These are phyloP conservation scores for Phyllosticta citriasiana DNA, from an alignment of 2,329 filamentous ascomycete genomes.

Conservation along the genomic window DNA sequence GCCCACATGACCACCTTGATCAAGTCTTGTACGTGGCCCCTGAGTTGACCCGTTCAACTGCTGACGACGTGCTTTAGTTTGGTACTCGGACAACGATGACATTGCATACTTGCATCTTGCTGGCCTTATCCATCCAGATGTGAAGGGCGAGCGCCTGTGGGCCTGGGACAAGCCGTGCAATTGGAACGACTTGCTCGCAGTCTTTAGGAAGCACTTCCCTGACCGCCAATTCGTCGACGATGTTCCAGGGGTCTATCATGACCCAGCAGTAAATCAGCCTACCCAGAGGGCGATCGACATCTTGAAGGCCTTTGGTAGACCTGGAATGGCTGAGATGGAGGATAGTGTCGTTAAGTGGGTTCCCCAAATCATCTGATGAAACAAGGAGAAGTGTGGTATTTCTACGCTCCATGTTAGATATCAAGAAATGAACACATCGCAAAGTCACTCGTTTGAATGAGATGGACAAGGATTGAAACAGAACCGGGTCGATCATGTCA, in stretches of 20 bases:
- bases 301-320: constrained; percentile 11
- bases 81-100: background rate
- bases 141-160: constrained; percentile 10
- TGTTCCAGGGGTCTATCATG: constrained; percentile 7
- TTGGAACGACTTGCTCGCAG: constrained; percentile 9
- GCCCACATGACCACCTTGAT: background rate
- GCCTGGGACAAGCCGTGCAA: constrained; percentile 9
- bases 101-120: background rate
- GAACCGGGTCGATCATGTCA: too few relatives aligned
- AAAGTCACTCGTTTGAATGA: too few relatives aligned
- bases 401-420: too few relatives aligned
- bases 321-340: constrained; percentile 12
- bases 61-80: background rate
- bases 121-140: constrained; percentile 7
- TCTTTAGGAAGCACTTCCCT: constrained; percentile 9
- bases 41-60: background rate
- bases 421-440: too few relatives aligned
- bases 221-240: background rate
- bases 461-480: too few relatives aligned
- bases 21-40: background rate
- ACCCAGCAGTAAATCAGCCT: constrained; percentile 8
- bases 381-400: background rate
- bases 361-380: background rate
- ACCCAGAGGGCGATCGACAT: constrained; percentile 3
- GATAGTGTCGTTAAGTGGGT: background rate